These are phyloP conservation scores for Roridomyces roridus DNA, from an alignment of 768 basidiomycete genomes.

Conservation along the genomic window DNA sequence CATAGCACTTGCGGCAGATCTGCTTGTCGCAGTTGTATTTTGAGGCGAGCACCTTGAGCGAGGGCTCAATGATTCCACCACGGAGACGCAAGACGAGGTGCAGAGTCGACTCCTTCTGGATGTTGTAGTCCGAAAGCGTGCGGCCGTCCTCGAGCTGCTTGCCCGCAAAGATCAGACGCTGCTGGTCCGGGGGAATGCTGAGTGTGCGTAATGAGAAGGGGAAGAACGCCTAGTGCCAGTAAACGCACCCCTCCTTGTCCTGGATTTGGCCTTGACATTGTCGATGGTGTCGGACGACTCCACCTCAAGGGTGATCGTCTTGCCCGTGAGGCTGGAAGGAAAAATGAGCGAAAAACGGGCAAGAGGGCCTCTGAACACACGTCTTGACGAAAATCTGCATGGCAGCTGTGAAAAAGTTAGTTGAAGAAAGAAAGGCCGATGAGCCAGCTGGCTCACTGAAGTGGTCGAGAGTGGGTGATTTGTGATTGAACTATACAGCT, in stretches of 20 bases:
- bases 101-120: constrained; percentile 97
- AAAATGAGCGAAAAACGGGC: too few species aligned
- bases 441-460: too few species aligned
- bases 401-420: too few species aligned
- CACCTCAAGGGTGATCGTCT: constrained; percentile 99
- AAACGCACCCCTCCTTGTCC: constrained; percentile 60
- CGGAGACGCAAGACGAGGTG: constrained; percentile 80
- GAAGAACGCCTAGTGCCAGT: not conserved
- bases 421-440: too few species aligned
- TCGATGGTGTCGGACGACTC: constrained; percentile 97
- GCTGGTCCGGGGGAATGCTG: constrained; percentile 93
- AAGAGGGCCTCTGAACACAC: too few species aligned
- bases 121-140: constrained; percentile 96
- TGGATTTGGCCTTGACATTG: constrained; percentile 86
- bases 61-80: constrained; percentile 99
- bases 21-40: constrained; percentile 99
- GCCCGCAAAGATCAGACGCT: constrained; percentile 95
- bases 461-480: too few species aligned
- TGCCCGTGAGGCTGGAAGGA: constrained; percentile 70
- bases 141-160: constrained; percentile 99
- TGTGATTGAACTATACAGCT: too few species aligned
- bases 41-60: constrained; percentile 93
- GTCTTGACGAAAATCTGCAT: too few species aligned
- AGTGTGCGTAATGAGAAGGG: not conserved
- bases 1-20: constrained; percentile 99